Evolutionary conservation across 2,329 filamentous ascomycete genomes (phyloP).

Genomic region (Colletotrichum salicis): DNA sequence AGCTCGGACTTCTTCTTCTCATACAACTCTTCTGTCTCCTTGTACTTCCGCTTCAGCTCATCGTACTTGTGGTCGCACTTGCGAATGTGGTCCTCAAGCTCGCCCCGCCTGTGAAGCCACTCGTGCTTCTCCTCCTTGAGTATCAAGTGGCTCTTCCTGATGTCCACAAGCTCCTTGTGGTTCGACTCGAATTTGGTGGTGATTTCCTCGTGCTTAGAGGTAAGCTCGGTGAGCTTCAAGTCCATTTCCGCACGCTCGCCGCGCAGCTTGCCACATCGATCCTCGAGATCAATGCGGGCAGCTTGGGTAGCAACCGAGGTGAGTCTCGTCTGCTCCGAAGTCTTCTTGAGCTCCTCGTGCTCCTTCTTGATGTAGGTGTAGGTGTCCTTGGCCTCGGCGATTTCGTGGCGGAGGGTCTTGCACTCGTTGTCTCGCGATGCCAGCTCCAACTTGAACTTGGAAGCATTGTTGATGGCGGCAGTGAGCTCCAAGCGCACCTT

Average conservation of each 20-base stretch:
- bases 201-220: slow-evolving; percentile 20
- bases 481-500: slow-evolving; percentile 24
- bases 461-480: slow-evolving; percentile 2
- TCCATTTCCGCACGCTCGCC: slow-evolving; percentile 20
- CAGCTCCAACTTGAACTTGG: slow-evolving; percentile 25
- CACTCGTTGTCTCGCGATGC: slow-evolving; percentile 20
- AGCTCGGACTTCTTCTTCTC: slow-evolving; percentile 25
- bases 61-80: slow-evolving; percentile 22
- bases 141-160: background rate
- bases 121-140: slow-evolving; percentile 27
- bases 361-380: slow-evolving; percentile 17
- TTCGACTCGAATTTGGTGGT: slow-evolving; percentile 4
- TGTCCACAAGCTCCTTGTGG: slow-evolving; percentile 19
- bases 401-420: slow-evolving; percentile 13
- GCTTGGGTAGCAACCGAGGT: slow-evolving; percentile 11
- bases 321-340: slow-evolving; percentile 9
- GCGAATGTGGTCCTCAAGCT: slow-evolving; percentile 16
- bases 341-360: slow-evolving; percentile 26
- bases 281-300: slow-evolving; percentile 13
- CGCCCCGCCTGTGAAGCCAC: slow-evolving; percentile 2
- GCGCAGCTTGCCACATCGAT: slow-evolving; percentile 13
- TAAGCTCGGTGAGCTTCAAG: slow-evolving; percentile 20
- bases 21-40: slow-evolving; percentile 18
- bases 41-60: slow-evolving; percentile 25
- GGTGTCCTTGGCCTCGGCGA: slow-evolving; percentile 13